Conservation (phyloP, 805 yeast genomes). For the Scheffersomyces lignosus region DNA sequence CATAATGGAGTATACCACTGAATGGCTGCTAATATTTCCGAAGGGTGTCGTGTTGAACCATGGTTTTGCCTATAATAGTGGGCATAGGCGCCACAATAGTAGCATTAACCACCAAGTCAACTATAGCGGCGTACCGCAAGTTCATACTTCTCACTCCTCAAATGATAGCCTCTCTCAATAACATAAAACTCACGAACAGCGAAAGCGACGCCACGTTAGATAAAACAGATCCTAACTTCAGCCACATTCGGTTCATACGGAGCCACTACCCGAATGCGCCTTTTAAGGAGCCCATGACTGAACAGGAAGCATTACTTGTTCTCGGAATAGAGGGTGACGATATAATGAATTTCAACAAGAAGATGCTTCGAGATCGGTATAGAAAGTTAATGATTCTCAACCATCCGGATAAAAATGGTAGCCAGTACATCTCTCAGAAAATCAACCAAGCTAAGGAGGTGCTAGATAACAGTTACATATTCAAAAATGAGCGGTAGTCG, state of each 20-base stretch:
- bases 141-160: conserved; percentile 29
- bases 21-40: no score
- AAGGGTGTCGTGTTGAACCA: conserved; percentile 3
- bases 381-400: conserved; percentile 40
- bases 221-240: conserved; percentile 7
- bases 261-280: conserved; percentile 24
- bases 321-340: conserved; percentile 44
- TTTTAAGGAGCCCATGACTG: conserved; percentile 40
- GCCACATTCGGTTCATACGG: conserved; percentile 16
- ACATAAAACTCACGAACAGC: conserved; percentile 17
- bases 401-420: conserved; percentile 45
- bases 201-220: conserved; percentile 4
- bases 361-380: conserved; percentile 32
- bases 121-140: conserved; percentile 30
- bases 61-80: conserved; percentile 49
- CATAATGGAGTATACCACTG: no score
- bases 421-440: conserved; percentile 40
- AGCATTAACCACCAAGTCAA: conserved; percentile 45
- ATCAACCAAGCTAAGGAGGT: conserved; percentile 45
- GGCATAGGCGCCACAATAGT: conserved; percentile 56
- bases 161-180: conserved; percentile 36
- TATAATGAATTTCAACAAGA: conserved; percentile 24
- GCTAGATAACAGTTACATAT: conserved; percentile 39
- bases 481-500: conserved; percentile 21
- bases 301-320: conserved; percentile 40